A percentile compares a stretch with the other conserved stretches of the same genome.
Conservation (phyloP, 163 green algal genomes). For the Coccomyxa subellipsoidea region DNA sequence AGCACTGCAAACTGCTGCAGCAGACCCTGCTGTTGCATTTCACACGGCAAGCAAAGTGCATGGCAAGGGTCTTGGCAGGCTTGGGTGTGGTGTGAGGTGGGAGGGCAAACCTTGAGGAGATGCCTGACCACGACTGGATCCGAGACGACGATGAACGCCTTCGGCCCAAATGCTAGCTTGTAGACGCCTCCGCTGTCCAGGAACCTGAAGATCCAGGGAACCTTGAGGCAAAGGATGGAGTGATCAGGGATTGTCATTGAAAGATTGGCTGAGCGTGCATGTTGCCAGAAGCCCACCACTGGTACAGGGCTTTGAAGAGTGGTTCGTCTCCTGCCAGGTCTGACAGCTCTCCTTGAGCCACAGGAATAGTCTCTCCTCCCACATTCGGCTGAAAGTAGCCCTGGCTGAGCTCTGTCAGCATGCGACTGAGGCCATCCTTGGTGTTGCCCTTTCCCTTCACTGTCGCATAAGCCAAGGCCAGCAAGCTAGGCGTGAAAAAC, state of each 20-base stretch:
- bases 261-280: too few relatives aligned
- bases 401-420: conserved; percentile 71
- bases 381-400: conserved; percentile 87
- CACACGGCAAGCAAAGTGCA: neutral
- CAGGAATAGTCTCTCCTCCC: conserved; percentile 85
- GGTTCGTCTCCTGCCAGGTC: conserved; percentile 86
- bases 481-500: conserved; percentile 79
- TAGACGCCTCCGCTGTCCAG: conserved; percentile 90
- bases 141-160: conserved; percentile 98
- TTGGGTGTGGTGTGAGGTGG: neutral
- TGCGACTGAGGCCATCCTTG: conserved; percentile 67
- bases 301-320: conserved; percentile 88
- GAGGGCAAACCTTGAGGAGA: conserved; percentile 72
- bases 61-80: neutral
- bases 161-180: conserved; percentile 97
- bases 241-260: too few relatives aligned
- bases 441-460: conserved; percentile 80
- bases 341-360: conserved; percentile 75
- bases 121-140: conserved; percentile 92
- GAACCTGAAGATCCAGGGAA: conserved; percentile 78
- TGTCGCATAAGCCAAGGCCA: conserved; percentile 64
- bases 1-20: neutral
- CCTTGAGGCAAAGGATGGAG: too few relatives aligned
- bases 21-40: neutral
- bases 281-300: conserved; percentile 64